phyloP scores from a whole-genome alignment of 177 flowering plant species.

The Vitis hybrid region DNA sequence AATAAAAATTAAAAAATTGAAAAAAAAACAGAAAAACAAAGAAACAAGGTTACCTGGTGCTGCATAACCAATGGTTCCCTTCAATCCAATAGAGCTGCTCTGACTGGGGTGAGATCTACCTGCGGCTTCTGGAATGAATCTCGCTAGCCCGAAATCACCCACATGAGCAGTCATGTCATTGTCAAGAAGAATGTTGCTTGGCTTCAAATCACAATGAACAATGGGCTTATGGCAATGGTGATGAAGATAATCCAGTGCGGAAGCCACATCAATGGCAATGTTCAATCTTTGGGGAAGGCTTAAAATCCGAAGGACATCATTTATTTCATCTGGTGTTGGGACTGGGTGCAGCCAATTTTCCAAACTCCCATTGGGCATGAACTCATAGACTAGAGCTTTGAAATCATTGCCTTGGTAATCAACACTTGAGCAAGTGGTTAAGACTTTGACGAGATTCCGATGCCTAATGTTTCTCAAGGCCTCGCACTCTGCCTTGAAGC shows the following conservation, averaged over 20 bases:
- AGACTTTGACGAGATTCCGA: slow-evolving; percentile 10
- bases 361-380: slow-evolving; percentile 11
- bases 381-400: slow-evolving; percentile 9
- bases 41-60: slow-evolving; percentile 7
- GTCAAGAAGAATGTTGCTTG: slow-evolving; percentile 21
- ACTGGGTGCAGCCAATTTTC: slow-evolving; percentile 9
- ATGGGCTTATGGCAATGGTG: slow-evolving; percentile 16
- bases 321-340: background rate
- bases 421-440: slow-evolving; percentile 5
- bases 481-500: background rate
- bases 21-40: too few relatives aligned
- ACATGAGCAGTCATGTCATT: slow-evolving; percentile 17
- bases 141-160: slow-evolving; percentile 20
- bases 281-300: slow-evolving; percentile 8
- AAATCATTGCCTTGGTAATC: slow-evolving; percentile 9
- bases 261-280: slow-evolving; percentile 22
- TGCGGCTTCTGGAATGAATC: background rate
- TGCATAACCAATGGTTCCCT: slow-evolving; percentile 14
- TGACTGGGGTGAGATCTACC: background rate
- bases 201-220: slow-evolving; percentile 25
- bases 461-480: slow-evolving; percentile 8
- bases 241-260: slow-evolving; percentile 27
- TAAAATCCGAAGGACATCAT: background rate
- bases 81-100: background rate
- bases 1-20: background rate